Conservation (phyloP, 1,284 basidiomycete species). For the Phellopilus nigrolimitatus region DNA sequence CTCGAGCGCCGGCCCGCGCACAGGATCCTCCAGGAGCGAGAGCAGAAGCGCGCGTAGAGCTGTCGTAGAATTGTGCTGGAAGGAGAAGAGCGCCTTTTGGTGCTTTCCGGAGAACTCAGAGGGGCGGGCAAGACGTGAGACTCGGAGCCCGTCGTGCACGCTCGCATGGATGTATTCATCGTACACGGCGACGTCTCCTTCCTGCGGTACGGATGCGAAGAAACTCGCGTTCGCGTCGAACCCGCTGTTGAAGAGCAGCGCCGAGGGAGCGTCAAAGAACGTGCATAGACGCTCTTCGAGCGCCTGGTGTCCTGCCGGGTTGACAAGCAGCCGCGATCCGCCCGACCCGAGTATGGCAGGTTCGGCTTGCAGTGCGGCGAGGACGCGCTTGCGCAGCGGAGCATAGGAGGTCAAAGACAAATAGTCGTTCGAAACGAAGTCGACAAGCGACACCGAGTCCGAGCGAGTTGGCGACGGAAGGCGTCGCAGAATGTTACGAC, state of each 20-base stretch:
- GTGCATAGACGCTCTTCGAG: conserved; percentile 63
- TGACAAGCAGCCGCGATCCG: conserved; percentile 87
- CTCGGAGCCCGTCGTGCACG: conserved; percentile 85
- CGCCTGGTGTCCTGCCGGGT: conserved; percentile 59
- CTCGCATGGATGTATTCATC: conserved; percentile 92
- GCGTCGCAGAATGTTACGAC: conserved; percentile 55
- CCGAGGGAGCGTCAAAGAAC: conserved; percentile 65
- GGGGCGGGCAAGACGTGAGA: conserved; percentile 41
- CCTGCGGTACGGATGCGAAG: conserved; percentile 80
- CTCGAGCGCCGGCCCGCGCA: conserved; percentile 31
- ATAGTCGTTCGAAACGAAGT: conserved; percentile 94
- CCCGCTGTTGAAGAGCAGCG: conserved; percentile 90
- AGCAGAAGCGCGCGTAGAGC: conserved; percentile 44
- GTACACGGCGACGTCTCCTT: conserved; percentile 74
- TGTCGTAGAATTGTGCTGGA: conserved; percentile 71
- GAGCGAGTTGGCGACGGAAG: conserved; percentile 43
- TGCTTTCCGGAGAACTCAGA: not conserved
- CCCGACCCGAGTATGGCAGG: conserved; percentile 81
- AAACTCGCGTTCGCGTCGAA: conserved; percentile 93
- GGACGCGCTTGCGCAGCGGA: conserved; percentile 51
- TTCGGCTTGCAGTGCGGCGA: conserved; percentile 46
- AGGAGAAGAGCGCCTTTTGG: conserved; percentile 34
- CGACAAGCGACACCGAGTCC: conserved; percentile 37
- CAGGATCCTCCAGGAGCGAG: conserved; percentile 32
- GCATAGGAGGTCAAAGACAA: conserved; percentile 74